Percentiles rank a stretch among this genome's conserved stretches.
These are phyloP conservation scores for Kentomonas sorsogonicus DNA, from an alignment of 208 protist species.

Conservation along the genomic window DNA sequence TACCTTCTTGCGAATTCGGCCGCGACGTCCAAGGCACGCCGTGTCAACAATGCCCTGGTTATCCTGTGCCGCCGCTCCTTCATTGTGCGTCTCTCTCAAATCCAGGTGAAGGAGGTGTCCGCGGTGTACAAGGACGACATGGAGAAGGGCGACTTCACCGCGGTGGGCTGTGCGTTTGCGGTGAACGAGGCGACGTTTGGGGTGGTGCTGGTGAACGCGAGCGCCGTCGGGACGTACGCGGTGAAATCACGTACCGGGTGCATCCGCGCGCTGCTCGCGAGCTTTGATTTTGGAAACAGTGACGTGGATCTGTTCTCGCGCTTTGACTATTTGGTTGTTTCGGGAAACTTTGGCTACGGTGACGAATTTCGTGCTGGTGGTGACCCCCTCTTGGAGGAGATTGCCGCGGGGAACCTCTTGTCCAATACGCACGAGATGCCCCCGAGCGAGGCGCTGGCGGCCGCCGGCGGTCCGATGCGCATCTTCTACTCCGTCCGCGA, in stretches of 20 bases:
- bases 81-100: constrained; percentile 51
- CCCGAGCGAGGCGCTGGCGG: constrained; percentile 31
- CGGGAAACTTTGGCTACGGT: constrained; percentile 56
- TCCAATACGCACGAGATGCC: constrained; percentile 56
- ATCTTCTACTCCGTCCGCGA: constrained; percentile 46
- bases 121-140: constrained; percentile 22
- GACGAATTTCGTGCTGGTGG: constrained; percentile 36
- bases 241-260: constrained; percentile 23
- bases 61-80: constrained; percentile 60
- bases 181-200: constrained; percentile 64
- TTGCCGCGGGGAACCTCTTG: constrained; percentile 50
- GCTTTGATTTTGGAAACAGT: constrained; percentile 45
- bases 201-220: constrained; percentile 47
- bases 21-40: constrained; percentile 25
- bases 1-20: constrained; percentile 49
- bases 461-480: constrained; percentile 31
- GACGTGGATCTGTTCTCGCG: constrained; percentile 46
- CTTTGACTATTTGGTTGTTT: constrained; percentile 74
- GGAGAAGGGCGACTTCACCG: constrained; percentile 40
- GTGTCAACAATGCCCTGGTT: constrained; percentile 44
- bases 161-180: constrained; percentile 38
- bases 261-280: constrained; percentile 48
- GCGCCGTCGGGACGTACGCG: constrained; percentile 14
- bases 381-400: constrained; percentile 52
- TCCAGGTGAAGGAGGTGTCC: constrained; percentile 44